phyloP scores from a whole-genome alignment of 352 stramenopile species.

The Globisporangium spinosum region DNA sequence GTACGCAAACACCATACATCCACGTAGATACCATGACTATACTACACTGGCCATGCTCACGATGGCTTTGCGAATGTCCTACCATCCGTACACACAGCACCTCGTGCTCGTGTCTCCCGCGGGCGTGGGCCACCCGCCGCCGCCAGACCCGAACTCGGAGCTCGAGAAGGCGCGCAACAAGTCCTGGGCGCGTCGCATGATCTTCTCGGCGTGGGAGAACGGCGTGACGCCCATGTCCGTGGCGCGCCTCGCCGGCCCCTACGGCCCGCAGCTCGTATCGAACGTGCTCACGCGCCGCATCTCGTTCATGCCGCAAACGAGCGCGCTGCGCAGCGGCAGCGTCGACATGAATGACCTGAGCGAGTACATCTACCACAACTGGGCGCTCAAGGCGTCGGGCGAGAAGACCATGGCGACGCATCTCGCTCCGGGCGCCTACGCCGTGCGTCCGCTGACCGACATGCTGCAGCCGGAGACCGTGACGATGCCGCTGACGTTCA shows the following conservation, averaged over 20 bases:
- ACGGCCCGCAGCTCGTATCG: constrained; percentile 69
- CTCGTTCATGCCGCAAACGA: constrained; percentile 71
- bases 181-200: constrained; percentile 54
- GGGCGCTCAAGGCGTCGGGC: constrained; percentile 71
- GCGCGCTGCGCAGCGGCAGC: constrained; percentile 61
- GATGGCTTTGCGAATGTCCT: not conserved
- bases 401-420: constrained; percentile 77
- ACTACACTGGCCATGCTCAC: too few relatives aligned
- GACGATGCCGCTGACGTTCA: constrained; percentile 80
- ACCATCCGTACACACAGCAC: constrained; percentile 37
- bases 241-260: constrained; percentile 65
- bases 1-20: constrained; percentile 24
- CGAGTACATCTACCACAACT: constrained; percentile 87
- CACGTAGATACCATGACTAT: not conserved
- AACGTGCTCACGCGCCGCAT: constrained; percentile 60
- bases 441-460: constrained; percentile 62
- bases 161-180: constrained; percentile 32
- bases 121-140: constrained; percentile 54
- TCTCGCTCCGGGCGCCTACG: constrained; percentile 62
- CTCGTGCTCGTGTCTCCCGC: constrained; percentile 72
- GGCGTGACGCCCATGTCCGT: constrained; percentile 77
- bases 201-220: constrained; percentile 57
- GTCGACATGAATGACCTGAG: constrained; percentile 57
- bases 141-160: constrained; percentile 33
- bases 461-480: constrained; percentile 50